Evolutionary conservation across 768 basidiomycete species (phyloP).

Genomic region (Amanita exitialis): DNA sequence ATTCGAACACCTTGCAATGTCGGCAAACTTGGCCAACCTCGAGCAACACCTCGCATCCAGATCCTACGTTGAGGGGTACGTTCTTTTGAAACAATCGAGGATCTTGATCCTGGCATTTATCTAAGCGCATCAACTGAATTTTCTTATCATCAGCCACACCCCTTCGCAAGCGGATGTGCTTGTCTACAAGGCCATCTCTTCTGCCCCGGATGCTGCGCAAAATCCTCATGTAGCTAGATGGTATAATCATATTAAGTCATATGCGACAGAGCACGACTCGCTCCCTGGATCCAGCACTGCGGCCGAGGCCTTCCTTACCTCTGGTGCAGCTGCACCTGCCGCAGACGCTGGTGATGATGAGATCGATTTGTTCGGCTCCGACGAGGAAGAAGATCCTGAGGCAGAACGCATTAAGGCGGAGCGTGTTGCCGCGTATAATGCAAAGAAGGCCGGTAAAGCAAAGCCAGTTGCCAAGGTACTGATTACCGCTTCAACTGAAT

Average conservation of each 20-base stretch:
- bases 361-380: conserved; percentile 82
- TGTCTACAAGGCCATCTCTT: conserved; percentile 74
- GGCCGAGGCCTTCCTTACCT: conserved; percentile 59
- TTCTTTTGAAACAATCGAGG: conserved; percentile 9
- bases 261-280: conserved; percentile 62
- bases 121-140: conserved; percentile 7
- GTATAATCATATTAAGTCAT: conserved; percentile 93
- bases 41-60: conserved; percentile 80
- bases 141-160: conserved; percentile 49
- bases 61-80: conserved; percentile 91
- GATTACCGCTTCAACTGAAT: conserved; percentile 1
- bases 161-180: conserved; percentile 92
- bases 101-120: conserved; percentile 1
- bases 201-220: conserved; percentile 51
- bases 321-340: conserved; percentile 33
- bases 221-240: conserved; percentile 78
- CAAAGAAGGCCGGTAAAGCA: conserved; percentile 85
- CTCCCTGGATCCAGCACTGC: conserved; percentile 84
- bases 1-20: conserved; percentile 35
- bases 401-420: conserved; percentile 84
- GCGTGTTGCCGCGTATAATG: conserved; percentile 88
- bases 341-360: conserved; percentile 40
- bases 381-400: conserved; percentile 76
- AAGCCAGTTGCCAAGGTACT: conserved; percentile 82
- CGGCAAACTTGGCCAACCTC: conserved; percentile 60